Evolutionary conservation across 1,284 basidiomycete genomes (phyloP).

Genomic region (Leccinum fallax): DNA sequence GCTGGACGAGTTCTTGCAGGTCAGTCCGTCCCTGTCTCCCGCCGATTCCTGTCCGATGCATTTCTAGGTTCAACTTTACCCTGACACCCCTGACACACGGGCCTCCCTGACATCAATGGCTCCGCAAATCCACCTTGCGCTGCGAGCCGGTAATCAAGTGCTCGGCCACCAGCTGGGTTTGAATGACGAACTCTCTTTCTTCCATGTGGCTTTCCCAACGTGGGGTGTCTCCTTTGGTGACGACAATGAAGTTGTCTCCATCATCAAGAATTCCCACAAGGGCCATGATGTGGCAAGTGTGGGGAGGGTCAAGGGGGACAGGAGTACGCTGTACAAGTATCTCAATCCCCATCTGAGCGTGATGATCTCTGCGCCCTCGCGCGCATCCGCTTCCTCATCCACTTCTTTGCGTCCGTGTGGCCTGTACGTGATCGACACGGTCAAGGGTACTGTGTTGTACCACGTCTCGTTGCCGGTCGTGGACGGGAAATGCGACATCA

Average conservation of each 20-base stretch:
- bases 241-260: constrained; percentile 51
- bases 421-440: constrained; percentile 77
- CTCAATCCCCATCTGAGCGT: constrained; percentile 83
- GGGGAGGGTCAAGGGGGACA: constrained; percentile 85
- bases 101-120: constrained; percentile 46
- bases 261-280: constrained; percentile 48
- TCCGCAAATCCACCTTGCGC: constrained; percentile 53
- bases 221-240: constrained; percentile 67
- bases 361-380: constrained; percentile 53
- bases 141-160: constrained; percentile 52
- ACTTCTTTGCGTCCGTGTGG: constrained; percentile 44
- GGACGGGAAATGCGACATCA: constrained; percentile 59
- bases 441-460: constrained; percentile 79
- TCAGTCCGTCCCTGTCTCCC: constrained; percentile 23
- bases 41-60: neutral
- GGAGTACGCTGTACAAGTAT: constrained; percentile 93
- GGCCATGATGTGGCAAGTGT: constrained; percentile 68
- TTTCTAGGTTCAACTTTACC: constrained; percentile 62
- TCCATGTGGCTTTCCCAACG: constrained; percentile 56
- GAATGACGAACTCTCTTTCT: constrained; percentile 46
- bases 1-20: constrained; percentile 70
- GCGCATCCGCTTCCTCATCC: neutral
- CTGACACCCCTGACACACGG: constrained; percentile 50
- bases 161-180: constrained; percentile 57
- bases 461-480: constrained; percentile 53